Base-by-base conservation (phyloP, 2,329 filamentous ascomycete genomes). In the Venturia nashicola region DNA sequence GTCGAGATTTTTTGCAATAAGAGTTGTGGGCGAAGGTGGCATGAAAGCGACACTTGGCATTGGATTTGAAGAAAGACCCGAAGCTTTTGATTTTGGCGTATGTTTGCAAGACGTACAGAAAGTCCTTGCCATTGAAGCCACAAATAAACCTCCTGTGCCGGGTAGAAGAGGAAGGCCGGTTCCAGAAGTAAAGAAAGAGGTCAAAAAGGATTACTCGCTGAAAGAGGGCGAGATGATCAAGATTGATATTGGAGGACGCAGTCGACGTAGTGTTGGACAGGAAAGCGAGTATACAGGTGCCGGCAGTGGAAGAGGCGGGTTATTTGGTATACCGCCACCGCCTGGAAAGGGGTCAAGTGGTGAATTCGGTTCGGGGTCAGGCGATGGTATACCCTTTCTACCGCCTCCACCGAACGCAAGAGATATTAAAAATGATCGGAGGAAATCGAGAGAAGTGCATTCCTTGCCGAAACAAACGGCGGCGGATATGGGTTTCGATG, bases 201-300 rank as follows among this genome's bases (percentile, higher is more conserved):
- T 70, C 42, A 87, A 86, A 76, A 84, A 83, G 68, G 91, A 96
- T 71, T 91, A 91, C 71, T 92, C 89, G 70, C 74, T 96, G 67
- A 96, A 96, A 74, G 90, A 92, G 66, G 91, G 91, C 12, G 88
- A 96, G 80, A 96, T 89, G 20, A 95, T 96, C 69, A 90, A 87
- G 32, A 86, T 95, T 67, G 90, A 89, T 72, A 81, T 94, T 61
- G 85, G 84, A 5, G 84, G 85, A 27, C 82, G 79, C 68, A 79
- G 83, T 1, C 69, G 76, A 68, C 79, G 73, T 66, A 65, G 65
- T 55, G 67, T 64, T 63, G 65, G 66, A 65, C 66, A 69, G 23
- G 64, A 57, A 72, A 70, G 72, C 42, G 71, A 64, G 76, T 72
- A 68, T 67, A 66, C 43, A 9, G 68, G 76, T 73, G 66, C 71